These are phyloP conservation scores for Gillenia trifoliata DNA, from an alignment of 306 rosid genomes.

Conservation along the genomic window DNA sequence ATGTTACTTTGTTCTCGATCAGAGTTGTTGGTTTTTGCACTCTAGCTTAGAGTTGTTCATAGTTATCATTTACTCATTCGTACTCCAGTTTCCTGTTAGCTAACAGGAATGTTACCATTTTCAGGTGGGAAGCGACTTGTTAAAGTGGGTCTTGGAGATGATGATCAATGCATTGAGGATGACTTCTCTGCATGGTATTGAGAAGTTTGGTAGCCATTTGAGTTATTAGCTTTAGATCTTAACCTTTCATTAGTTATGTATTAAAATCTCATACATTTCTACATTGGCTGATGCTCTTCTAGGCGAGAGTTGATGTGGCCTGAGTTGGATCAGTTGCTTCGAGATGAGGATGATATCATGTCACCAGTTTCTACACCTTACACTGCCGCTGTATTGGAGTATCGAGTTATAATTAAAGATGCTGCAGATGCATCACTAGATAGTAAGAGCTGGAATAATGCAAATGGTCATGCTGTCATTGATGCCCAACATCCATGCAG, in stretches of 20 bases:
- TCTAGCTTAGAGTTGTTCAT: neutral
- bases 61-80: neutral
- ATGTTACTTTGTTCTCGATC: neutral
- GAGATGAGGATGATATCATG: constrained; percentile 65
- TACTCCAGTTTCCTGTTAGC: neutral
- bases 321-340: constrained; percentile 77
- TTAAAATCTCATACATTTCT: neutral
- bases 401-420: constrained; percentile 65
- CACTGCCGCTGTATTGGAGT: constrained; percentile 81
- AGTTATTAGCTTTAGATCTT: neutral
- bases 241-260: neutral
- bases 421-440: constrained; percentile 44
- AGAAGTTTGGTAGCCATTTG: constrained; percentile 16
- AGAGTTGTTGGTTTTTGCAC: neutral
- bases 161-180: constrained; percentile 96
- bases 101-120: constrained; percentile 14
- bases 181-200: constrained; percentile 96
- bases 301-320: constrained; percentile 95
- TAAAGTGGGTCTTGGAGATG: constrained; percentile 89
- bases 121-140: constrained; percentile 86
- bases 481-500: constrained; percentile 99
- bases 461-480: constrained; percentile 69
- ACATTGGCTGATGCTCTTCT: constrained; percentile 19
- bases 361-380: constrained; percentile 74
- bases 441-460: constrained; percentile 56